Percentiles rank a stretch among this genome's conserved stretches.
Evolutionary conservation across 1,284 basidiomycete genomes (phyloP).

Genomic region (Hypsizygus ulmarius): DNA sequence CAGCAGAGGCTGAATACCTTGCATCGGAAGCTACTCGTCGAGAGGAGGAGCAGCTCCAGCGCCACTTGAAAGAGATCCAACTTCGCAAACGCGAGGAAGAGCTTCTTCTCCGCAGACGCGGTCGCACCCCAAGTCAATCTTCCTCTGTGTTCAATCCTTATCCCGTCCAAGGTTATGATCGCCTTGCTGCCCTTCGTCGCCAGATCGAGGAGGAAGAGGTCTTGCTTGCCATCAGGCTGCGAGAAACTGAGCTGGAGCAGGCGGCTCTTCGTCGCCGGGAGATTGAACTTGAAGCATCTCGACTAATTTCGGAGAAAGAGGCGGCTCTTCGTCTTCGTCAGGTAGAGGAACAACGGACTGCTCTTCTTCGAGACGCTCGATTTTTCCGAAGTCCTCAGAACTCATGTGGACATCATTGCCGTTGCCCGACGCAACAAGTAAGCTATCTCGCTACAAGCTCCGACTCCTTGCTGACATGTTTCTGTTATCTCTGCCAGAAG

Average conservation of each 20-base stretch:
- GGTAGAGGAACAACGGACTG: conserved; percentile 1
- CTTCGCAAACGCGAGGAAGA: conserved; percentile 23
- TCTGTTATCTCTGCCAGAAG: not conserved
- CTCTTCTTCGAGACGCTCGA: not conserved
- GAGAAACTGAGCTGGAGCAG: conserved; percentile 14
- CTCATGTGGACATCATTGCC: not conserved
- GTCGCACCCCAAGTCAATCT: not conserved
- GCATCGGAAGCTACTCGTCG: conserved; percentile 29
- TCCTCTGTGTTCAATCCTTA: not conserved
- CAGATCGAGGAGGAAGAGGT: conserved; percentile 25
- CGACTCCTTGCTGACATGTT: not conserved
- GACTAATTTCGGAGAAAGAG: not conserved
- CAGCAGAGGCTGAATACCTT: conserved; percentile 29
- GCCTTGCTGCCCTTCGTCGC: conserved; percentile 16
- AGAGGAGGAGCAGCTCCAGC: conserved; percentile 31
- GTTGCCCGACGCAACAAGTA: conserved; percentile 6
- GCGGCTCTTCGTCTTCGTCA: conserved; percentile 3
- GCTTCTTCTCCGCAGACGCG: conserved; percentile 7
- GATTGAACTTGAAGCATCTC: conserved; percentile 15
- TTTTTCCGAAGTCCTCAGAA: not conserved
- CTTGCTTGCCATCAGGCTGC: conserved; percentile 13
- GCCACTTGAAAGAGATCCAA: conserved; percentile 30
- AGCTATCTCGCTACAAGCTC: not conserved
- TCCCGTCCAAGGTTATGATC: conserved; percentile 6
- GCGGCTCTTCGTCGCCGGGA: conserved; percentile 12